Evolutionary conservation across 2,329 filamentous ascomycete species (phyloP), one percentile per base, ranked within the genome.

Genomic region (Lizonia empirigonia): DNA sequence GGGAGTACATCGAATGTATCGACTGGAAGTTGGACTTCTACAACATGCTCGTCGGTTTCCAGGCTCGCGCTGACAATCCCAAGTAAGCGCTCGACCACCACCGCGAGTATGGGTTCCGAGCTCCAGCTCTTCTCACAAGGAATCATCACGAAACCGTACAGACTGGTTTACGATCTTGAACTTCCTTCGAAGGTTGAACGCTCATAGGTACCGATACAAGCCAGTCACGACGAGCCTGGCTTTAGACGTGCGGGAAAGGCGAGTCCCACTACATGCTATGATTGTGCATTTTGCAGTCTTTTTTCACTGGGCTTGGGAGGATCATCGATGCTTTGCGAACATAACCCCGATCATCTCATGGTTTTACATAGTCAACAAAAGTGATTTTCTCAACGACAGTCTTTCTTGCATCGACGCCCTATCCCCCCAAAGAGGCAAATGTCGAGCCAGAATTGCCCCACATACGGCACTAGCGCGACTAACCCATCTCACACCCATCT

Each of bases 1-100:
- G 74, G 74, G 76, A 80, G 63, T 80, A 79, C 41, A 64, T 80
- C 22, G 57, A 77, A 60, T 79, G 76, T 49, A 65, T 74, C 3
- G 64, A 65, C 12, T 80, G 71, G 62, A 74, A 76, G 37, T 44
- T 54, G 9, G 68, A 67, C 2, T 77, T 79, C 63, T 78, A 78
- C 53, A 59, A 72, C 4, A 63, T 71, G 60, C 66, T 79, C 7
- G 70, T 74, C 7, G 50, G 45, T 9, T 47, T 66, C 8, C 63
- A 66, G 34, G 45, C 49, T 34, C 61, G 61, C 20, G 29, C 49
- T 18, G 18, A 36, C 8, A 41, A 34, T 19, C 22, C 30, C 4
- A 46, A 33, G 29, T 15, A 18, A 27, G 36, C 8, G 15, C 23
- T 6, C 10, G 9, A 27, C 15, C 16, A 4, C 8, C 18, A 7